Conservation (phyloP, 208 protist species). For the Zelonia costaricensis region DNA sequence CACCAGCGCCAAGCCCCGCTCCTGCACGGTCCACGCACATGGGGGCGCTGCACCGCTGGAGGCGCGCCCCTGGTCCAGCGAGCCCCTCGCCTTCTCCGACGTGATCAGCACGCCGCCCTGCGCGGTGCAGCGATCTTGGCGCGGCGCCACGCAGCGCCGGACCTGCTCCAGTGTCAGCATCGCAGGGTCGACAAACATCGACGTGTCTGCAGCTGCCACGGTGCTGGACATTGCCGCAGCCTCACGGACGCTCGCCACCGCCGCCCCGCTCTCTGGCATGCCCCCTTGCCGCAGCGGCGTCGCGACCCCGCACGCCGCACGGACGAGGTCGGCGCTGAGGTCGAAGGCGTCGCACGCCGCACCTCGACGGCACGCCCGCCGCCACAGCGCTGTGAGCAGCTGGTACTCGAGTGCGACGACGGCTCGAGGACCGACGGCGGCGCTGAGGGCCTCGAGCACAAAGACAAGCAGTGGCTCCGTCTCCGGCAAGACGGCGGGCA, state of each 20-base stretch:
- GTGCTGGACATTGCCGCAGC: too few species aligned
- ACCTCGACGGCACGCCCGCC: neutral
- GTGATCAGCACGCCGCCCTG: too few species aligned
- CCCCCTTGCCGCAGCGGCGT: neutral
- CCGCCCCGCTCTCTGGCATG: neutral
- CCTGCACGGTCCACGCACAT: conserved; percentile 34
- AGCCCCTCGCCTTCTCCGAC: neutral
- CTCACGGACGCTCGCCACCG: too few species aligned
- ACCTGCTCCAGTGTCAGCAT: conserved; percentile 18
- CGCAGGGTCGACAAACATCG: conserved; percentile 20
- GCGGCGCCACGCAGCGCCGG: conserved; percentile 12
- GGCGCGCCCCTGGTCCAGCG: too few species aligned
- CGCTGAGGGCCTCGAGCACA: conserved; percentile 55
- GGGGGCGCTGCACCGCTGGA: neutral
- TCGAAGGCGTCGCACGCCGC: conserved; percentile 1
- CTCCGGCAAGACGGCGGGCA: conserved; percentile 38
- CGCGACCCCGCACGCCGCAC: neutral
- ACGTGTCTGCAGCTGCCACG: neutral
- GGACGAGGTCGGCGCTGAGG: neutral
- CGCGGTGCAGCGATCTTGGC: neutral
- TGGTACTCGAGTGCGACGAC: conserved; percentile 53
- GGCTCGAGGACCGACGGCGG: conserved; percentile 39
- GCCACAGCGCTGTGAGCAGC: conserved; percentile 37
- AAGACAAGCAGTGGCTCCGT: conserved; percentile 47
- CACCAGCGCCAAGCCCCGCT: conserved; percentile 45